Conservation (phyloP, 169 alveolate species). For the Plasmodium coatneyi region DNA sequence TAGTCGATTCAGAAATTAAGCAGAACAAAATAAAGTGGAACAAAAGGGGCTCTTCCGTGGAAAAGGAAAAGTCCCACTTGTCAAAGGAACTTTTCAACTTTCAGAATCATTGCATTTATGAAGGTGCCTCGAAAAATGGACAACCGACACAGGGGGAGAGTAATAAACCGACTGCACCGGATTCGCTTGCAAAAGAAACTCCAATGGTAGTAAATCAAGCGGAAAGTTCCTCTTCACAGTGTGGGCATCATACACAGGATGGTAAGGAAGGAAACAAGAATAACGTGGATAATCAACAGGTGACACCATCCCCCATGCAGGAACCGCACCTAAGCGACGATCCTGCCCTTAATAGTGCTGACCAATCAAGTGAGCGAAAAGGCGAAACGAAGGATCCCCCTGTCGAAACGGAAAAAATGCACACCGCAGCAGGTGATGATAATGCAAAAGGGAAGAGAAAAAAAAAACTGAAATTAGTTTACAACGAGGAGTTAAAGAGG, state of each 20-base stretch:
- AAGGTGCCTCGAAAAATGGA: neutral
- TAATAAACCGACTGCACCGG: too few relatives aligned
- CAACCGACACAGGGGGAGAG: neutral
- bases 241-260: neutral
- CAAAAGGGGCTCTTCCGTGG: neutral
- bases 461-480: slow-evolving; percentile 25
- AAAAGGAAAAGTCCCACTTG: slow-evolving; percentile 9
- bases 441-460: slow-evolving; percentile 1
- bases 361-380: neutral
- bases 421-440: neutral
- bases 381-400: neutral
- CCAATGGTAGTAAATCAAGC: neutral
- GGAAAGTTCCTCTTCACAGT: neutral
- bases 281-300: neutral
- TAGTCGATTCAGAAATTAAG: slow-evolving; percentile 13
- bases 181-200: neutral
- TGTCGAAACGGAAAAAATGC: neutral
- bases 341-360: neutral
- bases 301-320: neutral
- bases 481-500: slow-evolving; percentile 30
- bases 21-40: slow-evolving; percentile 19
- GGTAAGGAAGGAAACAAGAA: neutral
- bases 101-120: neutral
- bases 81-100: slow-evolving; percentile 36
- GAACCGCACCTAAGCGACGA: neutral